Percentiles rank a stretch among this genome's conserved stretches.
phyloP scores from a whole-genome alignment of 768 basidiomycete species.

The Glaciozyma antarctica region DNA sequence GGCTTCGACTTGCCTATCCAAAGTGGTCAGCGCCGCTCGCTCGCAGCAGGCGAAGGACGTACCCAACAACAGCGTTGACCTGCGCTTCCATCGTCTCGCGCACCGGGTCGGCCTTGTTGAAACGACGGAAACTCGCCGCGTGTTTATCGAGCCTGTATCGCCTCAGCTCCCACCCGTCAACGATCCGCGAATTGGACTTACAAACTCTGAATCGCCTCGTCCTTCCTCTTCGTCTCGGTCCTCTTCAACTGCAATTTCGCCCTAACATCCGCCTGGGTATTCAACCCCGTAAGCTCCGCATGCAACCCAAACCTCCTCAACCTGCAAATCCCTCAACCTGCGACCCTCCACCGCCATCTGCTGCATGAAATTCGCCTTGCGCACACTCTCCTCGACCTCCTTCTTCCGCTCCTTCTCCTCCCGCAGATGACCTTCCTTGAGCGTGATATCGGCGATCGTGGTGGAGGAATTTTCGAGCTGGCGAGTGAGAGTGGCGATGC shows the following conservation, averaged over 20 bases:
- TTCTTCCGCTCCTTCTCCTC: constrained; percentile 39
- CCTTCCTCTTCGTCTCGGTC: constrained; percentile 55
- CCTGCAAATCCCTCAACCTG: constrained; percentile 54
- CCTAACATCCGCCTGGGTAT: constrained; percentile 66
- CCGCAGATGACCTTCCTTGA: constrained; percentile 40
- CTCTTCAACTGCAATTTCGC: constrained; percentile 69
- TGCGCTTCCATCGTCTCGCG: constrained; percentile 65
- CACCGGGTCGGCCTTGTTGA: constrained; percentile 39
- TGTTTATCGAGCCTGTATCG: constrained; percentile 53
- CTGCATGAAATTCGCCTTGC: constrained; percentile 15
- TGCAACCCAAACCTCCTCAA: constrained; percentile 60
- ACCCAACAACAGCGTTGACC: constrained; percentile 55
- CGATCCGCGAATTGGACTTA: constrained; percentile 40
- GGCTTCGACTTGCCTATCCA: constrained; percentile 56
- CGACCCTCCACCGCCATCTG: constrained; percentile 31
- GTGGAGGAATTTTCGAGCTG: constrained; percentile 38
- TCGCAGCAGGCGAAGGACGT: constrained; percentile 37
- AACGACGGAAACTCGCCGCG: constrained; percentile 40
- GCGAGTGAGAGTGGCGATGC: constrained; percentile 37
- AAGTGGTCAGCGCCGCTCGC: no score
- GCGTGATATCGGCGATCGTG: constrained; percentile 44
- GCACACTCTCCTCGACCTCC: no score
- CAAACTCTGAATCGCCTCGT: constrained; percentile 57
- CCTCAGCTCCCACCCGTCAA: background rate
- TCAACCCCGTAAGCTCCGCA: constrained; percentile 59